Conservation (phyloP, 345 rosid genomes). For the Erodium maritimum region DNA sequence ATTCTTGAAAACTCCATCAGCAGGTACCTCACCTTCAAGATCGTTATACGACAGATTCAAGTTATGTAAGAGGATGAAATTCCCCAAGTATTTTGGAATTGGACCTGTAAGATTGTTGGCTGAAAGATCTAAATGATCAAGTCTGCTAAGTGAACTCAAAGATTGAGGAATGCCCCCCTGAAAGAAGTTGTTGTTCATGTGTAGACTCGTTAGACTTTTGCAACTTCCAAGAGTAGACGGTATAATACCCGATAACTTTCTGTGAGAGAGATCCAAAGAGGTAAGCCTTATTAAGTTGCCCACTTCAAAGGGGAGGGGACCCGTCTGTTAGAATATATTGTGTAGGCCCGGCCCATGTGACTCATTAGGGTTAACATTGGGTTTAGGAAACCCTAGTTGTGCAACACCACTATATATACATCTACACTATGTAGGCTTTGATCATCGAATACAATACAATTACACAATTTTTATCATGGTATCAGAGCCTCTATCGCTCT, state of each 20-base stretch:
- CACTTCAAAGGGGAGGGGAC: slow-evolving; percentile 6
- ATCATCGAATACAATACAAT: too few relatives aligned
- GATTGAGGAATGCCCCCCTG: not conserved
- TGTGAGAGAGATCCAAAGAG: not conserved
- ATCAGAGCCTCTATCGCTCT: too few relatives aligned
- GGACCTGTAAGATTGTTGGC: not conserved
- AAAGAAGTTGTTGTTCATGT: slow-evolving; percentile 7
- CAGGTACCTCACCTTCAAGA: not conserved
- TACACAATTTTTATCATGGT: too few relatives aligned
- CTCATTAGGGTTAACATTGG: too few relatives aligned
- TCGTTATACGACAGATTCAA: not conserved
- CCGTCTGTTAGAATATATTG: too few relatives aligned
- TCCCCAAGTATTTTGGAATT: not conserved
- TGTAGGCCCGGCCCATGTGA: too few relatives aligned
- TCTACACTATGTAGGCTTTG: too few relatives aligned
- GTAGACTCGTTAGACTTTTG: not conserved
- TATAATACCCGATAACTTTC: slow-evolving; percentile 6
- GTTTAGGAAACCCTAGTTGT: too few relatives aligned
- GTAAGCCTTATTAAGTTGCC: slow-evolving; percentile 5
- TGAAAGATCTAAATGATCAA: not conserved
- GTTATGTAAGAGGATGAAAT: not conserved
- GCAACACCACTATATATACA: too few relatives aligned
- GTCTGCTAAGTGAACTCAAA: not conserved
- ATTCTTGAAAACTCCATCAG: not conserved
- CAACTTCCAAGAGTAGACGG: slow-evolving; percentile 7